Percentiles rank a stretch among this genome's conserved stretches.
Conservation (phyloP, 495 filamentous ascomycete species). For the Mytilinidion resinicola region DNA sequence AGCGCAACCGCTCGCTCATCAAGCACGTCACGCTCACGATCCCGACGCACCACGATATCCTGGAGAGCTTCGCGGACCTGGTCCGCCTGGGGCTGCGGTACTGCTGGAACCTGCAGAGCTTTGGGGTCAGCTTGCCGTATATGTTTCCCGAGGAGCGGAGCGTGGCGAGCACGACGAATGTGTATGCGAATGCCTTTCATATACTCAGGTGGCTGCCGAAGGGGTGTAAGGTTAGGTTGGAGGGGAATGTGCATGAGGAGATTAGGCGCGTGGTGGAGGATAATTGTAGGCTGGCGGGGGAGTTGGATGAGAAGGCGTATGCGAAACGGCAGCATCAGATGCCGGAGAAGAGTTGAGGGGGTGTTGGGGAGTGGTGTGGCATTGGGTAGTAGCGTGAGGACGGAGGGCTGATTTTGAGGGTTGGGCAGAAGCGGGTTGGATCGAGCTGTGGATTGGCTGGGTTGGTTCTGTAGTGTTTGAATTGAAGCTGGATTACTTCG, state of each 20-base stretch:
- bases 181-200: constrained; percentile 33
- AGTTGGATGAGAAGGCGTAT: constrained; percentile 27
- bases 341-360: constrained; percentile 9
- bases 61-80: constrained; percentile 30
- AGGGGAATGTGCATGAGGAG: constrained; percentile 20
- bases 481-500: too few relatives aligned
- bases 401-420: too few relatives aligned
- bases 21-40: constrained; percentile 28
- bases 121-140: constrained; percentile 29
- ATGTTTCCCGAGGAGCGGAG: constrained; percentile 2
- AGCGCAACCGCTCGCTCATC: constrained; percentile 31
- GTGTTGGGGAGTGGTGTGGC: neutral
- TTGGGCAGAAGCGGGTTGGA: too few relatives aligned
- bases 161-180: constrained; percentile 9
- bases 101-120: constrained; percentile 29
- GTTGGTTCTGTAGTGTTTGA: too few relatives aligned
- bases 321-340: constrained; percentile 23
- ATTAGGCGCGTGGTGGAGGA: constrained; percentile 29
- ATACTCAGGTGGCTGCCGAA: constrained; percentile 33
- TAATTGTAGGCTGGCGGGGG: constrained; percentile 23
- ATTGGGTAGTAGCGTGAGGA: too few relatives aligned
- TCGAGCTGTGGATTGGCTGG: too few relatives aligned
- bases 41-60: constrained; percentile 31
- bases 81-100: constrained; percentile 33
- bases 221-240: constrained; percentile 25